These are phyloP conservation scores for Aureobasidium melanogenum DNA, from an alignment of 2,329 filamentous ascomycete genomes.

Conservation along the genomic window DNA sequence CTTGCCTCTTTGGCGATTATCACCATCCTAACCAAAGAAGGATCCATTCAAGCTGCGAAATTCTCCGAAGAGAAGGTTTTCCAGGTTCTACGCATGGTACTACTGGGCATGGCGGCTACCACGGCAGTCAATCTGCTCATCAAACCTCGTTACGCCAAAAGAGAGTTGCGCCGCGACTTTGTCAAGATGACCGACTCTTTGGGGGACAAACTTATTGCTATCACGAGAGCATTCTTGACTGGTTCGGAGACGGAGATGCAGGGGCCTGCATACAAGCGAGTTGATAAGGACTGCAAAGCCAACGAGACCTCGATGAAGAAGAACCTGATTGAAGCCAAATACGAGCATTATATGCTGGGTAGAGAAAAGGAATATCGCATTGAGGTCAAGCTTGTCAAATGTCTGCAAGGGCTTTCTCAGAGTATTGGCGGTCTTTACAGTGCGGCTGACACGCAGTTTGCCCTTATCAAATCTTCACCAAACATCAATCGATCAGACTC, in stretches of 20 bases:
- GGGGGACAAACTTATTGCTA: slow-evolving; percentile 71
- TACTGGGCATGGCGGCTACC: slow-evolving; percentile 66
- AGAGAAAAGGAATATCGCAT: slow-evolving; percentile 70
- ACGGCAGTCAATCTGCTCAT: slow-evolving; percentile 68
- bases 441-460: slow-evolving; percentile 82
- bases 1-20: slow-evolving; percentile 83
- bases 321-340: slow-evolving; percentile 74
- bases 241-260: slow-evolving; percentile 72
- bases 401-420: slow-evolving; percentile 75
- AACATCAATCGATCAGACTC: background rate
- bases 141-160: slow-evolving; percentile 69
- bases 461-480: slow-evolving; percentile 59
- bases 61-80: slow-evolving; percentile 75
- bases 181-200: slow-evolving; percentile 65
- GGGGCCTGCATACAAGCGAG: slow-evolving; percentile 56
- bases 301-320: slow-evolving; percentile 64
- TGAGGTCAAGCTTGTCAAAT: slow-evolving; percentile 71
- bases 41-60: slow-evolving; percentile 70
- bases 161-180: slow-evolving; percentile 63
- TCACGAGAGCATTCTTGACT: slow-evolving; percentile 74
- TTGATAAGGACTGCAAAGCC: slow-evolving; percentile 48
- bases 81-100: slow-evolving; percentile 73
- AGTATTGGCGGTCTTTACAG: slow-evolving; percentile 84
- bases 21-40: slow-evolving; percentile 83
- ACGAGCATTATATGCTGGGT: slow-evolving; percentile 77